A percentile compares a stretch with the other conserved stretches of the same genome.
phyloP scores from a whole-genome alignment of 2,329 filamentous ascomycete genomes.

The Nothophoma quercina region DNA sequence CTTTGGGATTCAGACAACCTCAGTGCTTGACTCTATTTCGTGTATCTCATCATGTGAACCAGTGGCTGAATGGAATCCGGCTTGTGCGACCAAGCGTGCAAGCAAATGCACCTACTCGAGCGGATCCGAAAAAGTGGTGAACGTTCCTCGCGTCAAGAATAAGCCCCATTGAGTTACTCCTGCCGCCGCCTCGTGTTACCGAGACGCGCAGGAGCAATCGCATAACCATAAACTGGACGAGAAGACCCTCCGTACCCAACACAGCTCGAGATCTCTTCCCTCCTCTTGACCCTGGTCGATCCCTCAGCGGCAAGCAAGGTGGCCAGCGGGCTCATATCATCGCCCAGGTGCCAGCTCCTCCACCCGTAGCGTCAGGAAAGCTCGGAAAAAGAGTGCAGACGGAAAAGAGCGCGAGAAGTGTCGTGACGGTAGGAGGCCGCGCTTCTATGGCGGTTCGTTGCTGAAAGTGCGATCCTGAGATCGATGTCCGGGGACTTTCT shows the following conservation, averaged over 20 bases:
- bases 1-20: conserved; percentile 63
- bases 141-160: conserved; percentile 99
- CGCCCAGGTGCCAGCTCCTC: conserved; percentile 69
- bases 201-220: conserved; percentile 74
- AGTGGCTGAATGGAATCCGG: conserved; percentile 59
- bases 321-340: conserved; percentile 86
- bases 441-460: conserved; percentile 99
- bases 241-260: conserved; percentile 62
- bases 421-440: conserved; percentile 70
- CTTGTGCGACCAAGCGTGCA: conserved; percentile 72
- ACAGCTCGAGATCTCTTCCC: conserved; percentile 33
- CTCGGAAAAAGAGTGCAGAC: conserved; percentile 58
- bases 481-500: conserved; percentile 99
- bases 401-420: conserved; percentile 59
- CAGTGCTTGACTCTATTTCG: conserved; percentile 99
- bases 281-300: conserved; percentile 39
- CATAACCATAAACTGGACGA: conserved; percentile 98
- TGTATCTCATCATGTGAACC: conserved; percentile 85
- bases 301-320: conserved; percentile 36
- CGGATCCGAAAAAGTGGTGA: conserved; percentile 56
- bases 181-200: conserved; percentile 40
- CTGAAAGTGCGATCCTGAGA: conserved; percentile 68
- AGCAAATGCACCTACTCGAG: conserved; percentile 44
- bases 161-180: conserved; percentile 99
- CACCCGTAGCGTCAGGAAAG: conserved; percentile 28